Evolutionary conservation across 768 basidiomycete species (phyloP).

Genomic region (Hebeloma cylindrosporum): DNA sequence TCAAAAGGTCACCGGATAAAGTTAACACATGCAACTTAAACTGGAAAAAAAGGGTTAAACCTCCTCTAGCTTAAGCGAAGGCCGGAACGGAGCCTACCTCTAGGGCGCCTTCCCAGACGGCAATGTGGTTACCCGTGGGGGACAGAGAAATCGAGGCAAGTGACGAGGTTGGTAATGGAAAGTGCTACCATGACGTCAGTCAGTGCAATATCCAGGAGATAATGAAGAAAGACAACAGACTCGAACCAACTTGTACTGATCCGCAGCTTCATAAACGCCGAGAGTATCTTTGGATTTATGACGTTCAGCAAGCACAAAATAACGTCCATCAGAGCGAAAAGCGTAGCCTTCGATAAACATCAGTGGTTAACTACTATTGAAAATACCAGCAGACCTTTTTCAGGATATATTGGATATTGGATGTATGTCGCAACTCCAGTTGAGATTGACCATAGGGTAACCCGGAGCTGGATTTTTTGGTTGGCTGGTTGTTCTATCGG

Average conservation of each 20-base stretch:
- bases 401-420: slow-evolving; percentile 81
- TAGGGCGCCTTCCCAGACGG: slow-evolving; percentile 83
- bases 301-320: slow-evolving; percentile 83
- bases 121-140: slow-evolving; percentile 72
- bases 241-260: slow-evolving; percentile 70
- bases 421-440: slow-evolving; percentile 79
- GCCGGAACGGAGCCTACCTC: slow-evolving; percentile 50
- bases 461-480: slow-evolving; percentile 58
- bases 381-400: slow-evolving; percentile 52
- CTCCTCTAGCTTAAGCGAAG: background rate
- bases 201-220: background rate
- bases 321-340: slow-evolving; percentile 78
- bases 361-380: background rate
- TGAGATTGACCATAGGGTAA: slow-evolving; percentile 83
- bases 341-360: slow-evolving; percentile 56
- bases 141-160: slow-evolving; percentile 73
- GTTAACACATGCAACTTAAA: slow-evolving; percentile 75
- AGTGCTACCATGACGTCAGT: slow-evolving; percentile 56
- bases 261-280: slow-evolving; percentile 76
- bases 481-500: background rate
- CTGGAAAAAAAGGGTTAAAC: slow-evolving; percentile 35
- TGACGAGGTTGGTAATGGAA: slow-evolving; percentile 73
- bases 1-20: slow-evolving; percentile 61
- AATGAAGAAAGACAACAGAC: slow-evolving; percentile 39
- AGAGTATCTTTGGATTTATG: slow-evolving; percentile 89